These are phyloP conservation scores for Hericium rajendrae DNA, from an alignment of 768 basidiomycete species.

Conservation along the genomic window DNA sequence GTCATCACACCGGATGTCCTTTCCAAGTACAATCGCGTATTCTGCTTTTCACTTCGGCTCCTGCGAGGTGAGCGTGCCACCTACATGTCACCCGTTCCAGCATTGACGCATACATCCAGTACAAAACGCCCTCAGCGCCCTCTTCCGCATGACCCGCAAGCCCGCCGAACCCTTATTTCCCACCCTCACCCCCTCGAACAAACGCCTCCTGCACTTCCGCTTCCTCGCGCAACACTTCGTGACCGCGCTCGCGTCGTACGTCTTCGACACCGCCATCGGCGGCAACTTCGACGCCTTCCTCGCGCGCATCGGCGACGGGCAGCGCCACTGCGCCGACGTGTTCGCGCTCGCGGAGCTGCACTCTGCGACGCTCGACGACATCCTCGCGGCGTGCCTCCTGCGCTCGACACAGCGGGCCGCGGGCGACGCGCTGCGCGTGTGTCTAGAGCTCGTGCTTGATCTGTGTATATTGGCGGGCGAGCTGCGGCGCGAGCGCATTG, in stretches of 20 bases:
- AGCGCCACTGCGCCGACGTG: conserved; percentile 48
- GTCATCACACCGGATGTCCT: conserved; percentile 63
- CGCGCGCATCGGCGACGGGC: background rate
- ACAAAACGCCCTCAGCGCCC: conserved; percentile 53
- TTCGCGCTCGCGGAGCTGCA: conserved; percentile 64
- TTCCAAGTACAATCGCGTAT: conserved; percentile 81
- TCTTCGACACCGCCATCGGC: conserved; percentile 75
- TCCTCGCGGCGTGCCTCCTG: conserved; percentile 67
- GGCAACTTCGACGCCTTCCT: conserved; percentile 70
- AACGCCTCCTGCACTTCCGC: conserved; percentile 56
- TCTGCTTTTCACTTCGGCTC: conserved; percentile 69
- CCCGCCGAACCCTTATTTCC: conserved; percentile 42
- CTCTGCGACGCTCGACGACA: conserved; percentile 59
- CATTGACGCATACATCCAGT: conserved; percentile 30
- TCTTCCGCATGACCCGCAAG: conserved; percentile 53
- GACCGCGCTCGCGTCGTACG: conserved; percentile 53
- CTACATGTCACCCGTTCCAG: background rate
- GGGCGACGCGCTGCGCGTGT: conserved; percentile 53
- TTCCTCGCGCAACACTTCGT: conserved; percentile 70
- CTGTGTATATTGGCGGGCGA: conserved; percentile 59
- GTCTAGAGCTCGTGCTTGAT: conserved; percentile 57
- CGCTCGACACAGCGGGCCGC: conserved; percentile 57
- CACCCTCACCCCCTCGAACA: conserved; percentile 42
- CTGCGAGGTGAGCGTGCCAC: conserved; percentile 49
- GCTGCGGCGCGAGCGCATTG: conserved; percentile 38